Evolutionary conservation across 2,329 filamentous ascomycete genomes (phyloP).

Genomic region (Calonectria pseudoturangicola): DNA sequence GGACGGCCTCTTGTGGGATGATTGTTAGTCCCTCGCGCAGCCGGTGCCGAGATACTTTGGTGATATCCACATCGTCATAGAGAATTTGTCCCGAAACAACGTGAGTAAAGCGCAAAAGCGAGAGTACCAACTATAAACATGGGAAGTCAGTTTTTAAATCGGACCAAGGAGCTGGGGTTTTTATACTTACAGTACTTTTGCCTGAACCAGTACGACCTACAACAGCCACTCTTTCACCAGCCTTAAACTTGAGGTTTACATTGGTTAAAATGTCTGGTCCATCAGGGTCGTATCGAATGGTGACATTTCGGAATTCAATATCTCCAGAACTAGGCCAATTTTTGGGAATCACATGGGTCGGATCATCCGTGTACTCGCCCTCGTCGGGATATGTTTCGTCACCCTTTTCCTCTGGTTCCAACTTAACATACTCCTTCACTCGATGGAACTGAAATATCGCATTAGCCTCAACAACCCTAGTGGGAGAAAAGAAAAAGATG

Average conservation of each 20-base stretch:
- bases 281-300: constrained; percentile 68
- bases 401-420: constrained; percentile 66
- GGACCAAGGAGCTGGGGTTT: not conserved
- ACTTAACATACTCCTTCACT: constrained; percentile 68
- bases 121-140: constrained; percentile 67
- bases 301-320: constrained; percentile 71
- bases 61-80: constrained; percentile 74
- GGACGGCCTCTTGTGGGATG: constrained; percentile 75
- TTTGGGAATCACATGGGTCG: constrained; percentile 61
- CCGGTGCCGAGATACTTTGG: constrained; percentile 68
- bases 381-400: constrained; percentile 63
- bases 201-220: constrained; percentile 89
- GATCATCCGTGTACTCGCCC: constrained; percentile 64
- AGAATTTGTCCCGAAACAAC: constrained; percentile 71
- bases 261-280: constrained; percentile 70
- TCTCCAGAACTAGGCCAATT: constrained; percentile 68
- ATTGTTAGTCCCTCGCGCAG: constrained; percentile 74
- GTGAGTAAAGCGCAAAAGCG: constrained; percentile 72
- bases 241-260: constrained; percentile 71
- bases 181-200: constrained; percentile 82
- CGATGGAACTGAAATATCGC: constrained; percentile 64
- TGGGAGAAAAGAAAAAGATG: not conserved
- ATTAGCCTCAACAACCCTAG: constrained; percentile 35
- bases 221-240: constrained; percentile 85
- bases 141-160: constrained; percentile 33